Base-by-base conservation (phyloP, 441 rosid genomes). In the Euphorbia celastroides region DNA sequence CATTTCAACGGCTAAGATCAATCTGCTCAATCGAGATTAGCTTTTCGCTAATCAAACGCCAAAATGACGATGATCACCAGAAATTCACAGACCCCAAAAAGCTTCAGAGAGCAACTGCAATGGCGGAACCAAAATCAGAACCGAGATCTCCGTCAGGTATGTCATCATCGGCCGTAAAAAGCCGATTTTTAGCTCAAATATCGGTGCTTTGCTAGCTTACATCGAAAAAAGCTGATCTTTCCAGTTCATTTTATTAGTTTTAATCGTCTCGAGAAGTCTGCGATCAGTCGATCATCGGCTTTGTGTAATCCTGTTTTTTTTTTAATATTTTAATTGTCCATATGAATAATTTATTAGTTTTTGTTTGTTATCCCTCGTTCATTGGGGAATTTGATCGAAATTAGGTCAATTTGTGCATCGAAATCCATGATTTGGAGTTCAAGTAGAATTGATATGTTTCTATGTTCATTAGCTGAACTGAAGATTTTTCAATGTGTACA, bases 101-200 rank as follows among this genome's bases (percentile, higher is more conserved):
- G 36, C 57, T 41, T 27, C 14, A 61, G 69, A 42, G 59, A 48
- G 34, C 25, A 19, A 26, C 42, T 26, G 36, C 72, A 46, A 71
- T 78, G 78, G 75, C 76, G 13, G 81, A 74, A 62, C 32, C 51
- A 22, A 78, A 65, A 32, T 62, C 76, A 61, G 52, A 57, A 55
- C 8, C 68, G 57, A 50, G 20, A 25, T 66, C 65, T 65, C 60
- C 54, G 30, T 55, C 79, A 61, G 70, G 76, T 71, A 52, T 26
- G 2, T 31, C 1, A 22, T 10, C 42, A 11, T 59, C 9, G 14
- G 25, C 2, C 28, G 22, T 48, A 48, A 10, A 48, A 13, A 52
- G 46, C 5, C 50, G 28, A 5, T 0, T n/a, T 7, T 23, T 22
- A 14, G 55, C 20, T 64, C 50, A 2, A 25, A 20, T 51, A 22